Evolutionary conservation across 1,284 basidiomycete species (phyloP), one percentile per base, ranked within the genome.

Genomic region (Stygiomarasmius scandens): DNA sequence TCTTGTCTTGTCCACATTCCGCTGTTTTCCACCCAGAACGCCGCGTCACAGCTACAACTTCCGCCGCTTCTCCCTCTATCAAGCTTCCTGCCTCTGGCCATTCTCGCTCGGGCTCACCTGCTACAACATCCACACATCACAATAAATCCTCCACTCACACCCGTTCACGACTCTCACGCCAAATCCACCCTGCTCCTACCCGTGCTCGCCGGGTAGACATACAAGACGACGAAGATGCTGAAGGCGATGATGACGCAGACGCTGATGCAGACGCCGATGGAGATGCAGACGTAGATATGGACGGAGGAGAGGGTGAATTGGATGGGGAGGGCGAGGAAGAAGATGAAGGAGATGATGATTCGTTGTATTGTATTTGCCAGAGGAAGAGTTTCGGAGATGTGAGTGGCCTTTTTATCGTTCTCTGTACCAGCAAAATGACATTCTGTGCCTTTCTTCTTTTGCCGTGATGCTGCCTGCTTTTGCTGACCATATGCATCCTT

Each of bases 301-400:
- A 72, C 12, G 69, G 64, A 23, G 74, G 38, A n/a, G 38, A 41
- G 6, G 38, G 8, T 41, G 38, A 41, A 19, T 9, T 41, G 38
- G 38, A 74, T 36, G 58, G 48, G 2, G 65, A 67, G 16, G 65
- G 51, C n/a, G 64, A 66, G 3, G 64, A 60, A 25, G 64, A 62
- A 3, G 63, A 61, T 2, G 65, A 68, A 11, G 67, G 60, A 24
- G 67, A 77, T 34, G 78, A 80, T 58, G 74, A 78, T 57, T 71
- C 69, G 23, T 61, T 76, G 19, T 81, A 80, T 59, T 81, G 79
- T 63, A 75, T 79, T 69, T 81, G 79, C 55, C 77, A 77, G 63
- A 78, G 76, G 60, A 74, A 73, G 58, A 81, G 79, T 58, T 80
- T 77, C 58, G 79, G 79, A 45, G 78, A 80, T 58, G 77, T 80